phyloP scores from a whole-genome alignment of 164 flowering plant genomes.

The Annona squamosa region DNA sequence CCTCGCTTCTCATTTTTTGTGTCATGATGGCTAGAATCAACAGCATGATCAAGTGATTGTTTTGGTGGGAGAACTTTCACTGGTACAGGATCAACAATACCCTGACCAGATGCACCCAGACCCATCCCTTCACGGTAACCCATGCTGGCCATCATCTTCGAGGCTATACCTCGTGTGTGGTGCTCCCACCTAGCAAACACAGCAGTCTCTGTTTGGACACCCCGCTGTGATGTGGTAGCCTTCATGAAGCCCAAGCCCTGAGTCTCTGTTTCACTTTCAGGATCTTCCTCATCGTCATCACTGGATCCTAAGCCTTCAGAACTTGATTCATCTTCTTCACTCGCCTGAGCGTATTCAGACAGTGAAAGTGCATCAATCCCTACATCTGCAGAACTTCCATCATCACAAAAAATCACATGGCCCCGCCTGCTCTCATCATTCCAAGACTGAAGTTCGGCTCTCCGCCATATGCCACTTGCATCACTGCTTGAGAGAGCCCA shows the following conservation, averaged over 20 bases:
- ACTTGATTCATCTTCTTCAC: conserved; percentile 42
- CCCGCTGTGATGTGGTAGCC: conserved; percentile 41
- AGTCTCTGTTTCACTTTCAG: conserved; percentile 14
- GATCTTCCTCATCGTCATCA: conserved; percentile 47
- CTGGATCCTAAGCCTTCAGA: conserved; percentile 42
- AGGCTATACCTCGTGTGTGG: conserved; percentile 96
- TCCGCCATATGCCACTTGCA: conserved; percentile 60
- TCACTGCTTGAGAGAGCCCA: conserved; percentile 59
- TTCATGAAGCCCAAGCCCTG: conserved; percentile 76
- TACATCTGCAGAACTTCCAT: conserved; percentile 65
- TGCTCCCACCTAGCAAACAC: conserved; percentile 93
- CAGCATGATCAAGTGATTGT: conserved; percentile 82
- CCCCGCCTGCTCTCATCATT: conserved; percentile 45
- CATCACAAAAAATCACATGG: conserved; percentile 61
- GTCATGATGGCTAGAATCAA: conserved; percentile 25
- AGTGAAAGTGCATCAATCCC: conserved; percentile 54
- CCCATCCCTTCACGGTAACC: conserved; percentile 98
- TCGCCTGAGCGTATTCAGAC: conserved; percentile 55
- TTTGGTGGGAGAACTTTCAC: conserved; percentile 80
- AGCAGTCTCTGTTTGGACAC: conserved; percentile 77
- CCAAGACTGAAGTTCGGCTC: conserved; percentile 91
- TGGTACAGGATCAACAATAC: conserved; percentile 63
- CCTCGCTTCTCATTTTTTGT: conserved; percentile 16
- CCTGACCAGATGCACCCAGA: conserved; percentile 76
- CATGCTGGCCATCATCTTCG: conserved; percentile 99